A percentile compares a stretch with the other conserved stretches of the same genome.
Conservation (phyloP, 768 basidiomycete genomes). For the Leccinum obscurum region DNA sequence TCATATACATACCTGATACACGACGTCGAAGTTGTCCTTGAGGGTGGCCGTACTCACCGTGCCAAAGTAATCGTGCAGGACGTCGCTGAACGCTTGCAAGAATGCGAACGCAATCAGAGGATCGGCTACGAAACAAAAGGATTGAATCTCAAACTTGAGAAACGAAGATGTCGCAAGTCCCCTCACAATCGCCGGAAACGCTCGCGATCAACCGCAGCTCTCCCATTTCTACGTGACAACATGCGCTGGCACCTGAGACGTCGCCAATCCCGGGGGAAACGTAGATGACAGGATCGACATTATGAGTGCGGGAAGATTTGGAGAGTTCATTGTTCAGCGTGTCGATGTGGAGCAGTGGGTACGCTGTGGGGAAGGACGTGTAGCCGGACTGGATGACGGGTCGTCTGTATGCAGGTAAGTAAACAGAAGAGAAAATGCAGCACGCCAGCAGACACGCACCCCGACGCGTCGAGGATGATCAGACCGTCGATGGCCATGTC, state of each 20-base stretch:
- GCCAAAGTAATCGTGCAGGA: constrained; percentile 85
- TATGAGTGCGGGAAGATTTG: constrained; percentile 50
- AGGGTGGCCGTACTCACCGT: constrained; percentile 76
- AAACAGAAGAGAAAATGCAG: not conserved
- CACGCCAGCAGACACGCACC: constrained; percentile 45
- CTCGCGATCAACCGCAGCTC: constrained; percentile 80
- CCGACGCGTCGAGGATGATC: constrained; percentile 73
- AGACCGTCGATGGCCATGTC: constrained; percentile 79
- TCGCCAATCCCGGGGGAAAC: constrained; percentile 48
- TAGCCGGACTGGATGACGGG: constrained; percentile 93
- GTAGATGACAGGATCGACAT: constrained; percentile 75
- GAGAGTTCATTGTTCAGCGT: constrained; percentile 73
- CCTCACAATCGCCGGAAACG: constrained; percentile 76
- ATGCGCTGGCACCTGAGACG: constrained; percentile 55
- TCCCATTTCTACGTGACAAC: constrained; percentile 78
- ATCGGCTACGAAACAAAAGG: constrained; percentile 57
- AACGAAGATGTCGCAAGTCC: not conserved
- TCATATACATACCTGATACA: constrained; percentile 76
- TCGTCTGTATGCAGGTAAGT: constrained; percentile 40
- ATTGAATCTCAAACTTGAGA: not conserved
- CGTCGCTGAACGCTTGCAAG: constrained; percentile 79
- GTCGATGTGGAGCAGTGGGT: constrained; percentile 85
- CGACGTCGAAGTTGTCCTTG: constrained; percentile 92
- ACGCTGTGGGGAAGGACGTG: constrained; percentile 70
- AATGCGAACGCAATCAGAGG: constrained; percentile 90